Percentiles rank a stretch among this genome's conserved stretches.
Evolutionary conservation across 306 rosid species (phyloP).

Genomic region (Rosa persica): DNA sequence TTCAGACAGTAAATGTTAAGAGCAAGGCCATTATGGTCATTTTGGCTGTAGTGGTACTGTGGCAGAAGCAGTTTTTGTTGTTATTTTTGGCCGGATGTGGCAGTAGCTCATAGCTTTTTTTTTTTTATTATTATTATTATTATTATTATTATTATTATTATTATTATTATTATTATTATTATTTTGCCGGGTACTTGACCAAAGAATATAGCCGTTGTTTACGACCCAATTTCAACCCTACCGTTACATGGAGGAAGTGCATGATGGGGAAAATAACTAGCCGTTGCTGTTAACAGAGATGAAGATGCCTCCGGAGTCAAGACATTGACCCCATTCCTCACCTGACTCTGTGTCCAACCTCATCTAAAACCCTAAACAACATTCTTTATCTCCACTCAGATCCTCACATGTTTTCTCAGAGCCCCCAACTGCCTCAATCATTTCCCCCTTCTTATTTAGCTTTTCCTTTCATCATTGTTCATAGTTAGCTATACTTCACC

Average conservation of each 20-base stretch:
- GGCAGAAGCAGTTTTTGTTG: not conserved
- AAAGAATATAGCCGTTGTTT: slow-evolving; percentile 61
- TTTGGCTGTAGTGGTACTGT: not conserved
- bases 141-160: not conserved
- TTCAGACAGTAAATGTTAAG: too few relatives aligned
- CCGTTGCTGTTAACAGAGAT: slow-evolving; percentile 56
- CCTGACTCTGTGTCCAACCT: slow-evolving; percentile 19
- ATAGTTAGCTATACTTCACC: not conserved
- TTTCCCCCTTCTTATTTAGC: slow-evolving; percentile 10
- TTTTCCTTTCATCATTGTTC: slow-evolving; percentile 22
- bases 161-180: not conserved
- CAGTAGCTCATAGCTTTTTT: not conserved
- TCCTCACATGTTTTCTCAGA: slow-evolving; percentile 36
- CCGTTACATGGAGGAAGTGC: slow-evolving; percentile 43
- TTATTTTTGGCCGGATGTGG: not conserved
- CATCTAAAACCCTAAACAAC: slow-evolving; percentile 10
- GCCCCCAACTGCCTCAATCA: slow-evolving; percentile 18
- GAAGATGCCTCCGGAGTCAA: slow-evolving; percentile 9
- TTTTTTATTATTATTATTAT: not conserved
- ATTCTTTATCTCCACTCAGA: slow-evolving; percentile 6
- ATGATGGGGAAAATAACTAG: slow-evolving; percentile 47
- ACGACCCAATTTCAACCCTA: slow-evolving; percentile 39
- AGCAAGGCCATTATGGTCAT: not conserved
- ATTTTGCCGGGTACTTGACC: slow-evolving; percentile 10
- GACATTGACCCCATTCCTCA: slow-evolving; percentile 45